phyloP scores from a whole-genome alignment of 2,329 filamentous ascomycete genomes.

The Epichloe hybrida region DNA sequence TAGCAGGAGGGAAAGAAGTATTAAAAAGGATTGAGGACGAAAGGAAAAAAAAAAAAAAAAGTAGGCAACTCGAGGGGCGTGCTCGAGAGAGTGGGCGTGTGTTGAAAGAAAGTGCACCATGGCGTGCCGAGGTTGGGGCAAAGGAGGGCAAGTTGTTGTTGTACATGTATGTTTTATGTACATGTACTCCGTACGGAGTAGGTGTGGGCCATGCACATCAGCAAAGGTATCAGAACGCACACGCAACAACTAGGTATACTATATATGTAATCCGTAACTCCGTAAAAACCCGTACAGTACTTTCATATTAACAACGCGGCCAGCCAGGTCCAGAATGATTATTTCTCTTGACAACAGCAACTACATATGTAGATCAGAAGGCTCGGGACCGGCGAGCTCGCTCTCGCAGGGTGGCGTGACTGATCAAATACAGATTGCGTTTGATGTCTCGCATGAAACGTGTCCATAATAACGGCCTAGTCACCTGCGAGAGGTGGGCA shows the following conservation, averaged over 20 bases:
- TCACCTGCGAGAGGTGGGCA: no score
- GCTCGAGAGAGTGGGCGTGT: not conserved
- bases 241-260: no score
- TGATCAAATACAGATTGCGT: no score
- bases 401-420: no score
- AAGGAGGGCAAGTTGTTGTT: not conserved
- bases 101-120: not conserved
- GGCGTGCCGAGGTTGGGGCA: constrained; percentile 5
- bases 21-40: not conserved
- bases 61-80: constrained; percentile 1
- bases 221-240: not conserved
- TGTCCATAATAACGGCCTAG: no score
- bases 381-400: not conserved
- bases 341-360: not conserved
- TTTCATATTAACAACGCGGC: no score
- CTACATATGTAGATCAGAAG: not conserved
- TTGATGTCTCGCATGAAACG: not conserved
- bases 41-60: not conserved
- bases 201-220: not conserved
- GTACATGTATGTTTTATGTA: no score
- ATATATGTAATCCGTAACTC: no score
- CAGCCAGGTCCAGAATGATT: not conserved
- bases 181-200: no score
- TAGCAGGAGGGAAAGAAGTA: constrained; percentile 1
- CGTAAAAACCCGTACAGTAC: no score